Evolutionary conservation across 2,329 filamentous ascomycete genomes (phyloP).

Genomic region (Bertia moriformis): DNA sequence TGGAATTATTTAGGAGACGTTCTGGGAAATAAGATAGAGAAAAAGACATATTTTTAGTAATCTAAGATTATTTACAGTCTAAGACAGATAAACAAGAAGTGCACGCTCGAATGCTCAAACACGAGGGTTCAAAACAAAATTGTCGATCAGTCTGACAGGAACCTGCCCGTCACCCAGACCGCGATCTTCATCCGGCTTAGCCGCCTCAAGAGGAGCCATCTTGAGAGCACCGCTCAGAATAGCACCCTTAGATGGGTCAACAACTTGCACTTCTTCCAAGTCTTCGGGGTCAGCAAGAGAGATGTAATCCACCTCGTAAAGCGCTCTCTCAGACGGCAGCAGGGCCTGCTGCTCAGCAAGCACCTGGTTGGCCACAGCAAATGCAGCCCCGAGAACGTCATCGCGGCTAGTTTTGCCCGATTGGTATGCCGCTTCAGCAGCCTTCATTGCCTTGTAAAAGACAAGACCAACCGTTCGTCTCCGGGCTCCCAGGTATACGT

Average conservation of each 20-base stretch:
- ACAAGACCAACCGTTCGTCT: slow-evolving; percentile 41
- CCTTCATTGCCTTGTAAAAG: slow-evolving; percentile 36
- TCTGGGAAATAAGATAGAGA: too few relatives aligned
- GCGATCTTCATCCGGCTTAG: background rate
- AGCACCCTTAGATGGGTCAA: slow-evolving; percentile 32
- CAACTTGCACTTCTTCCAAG: slow-evolving; percentile 40
- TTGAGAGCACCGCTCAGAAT: slow-evolving; percentile 53
- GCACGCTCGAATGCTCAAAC: background rate
- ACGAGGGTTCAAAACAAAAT: slow-evolving; percentile 31
- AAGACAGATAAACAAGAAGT: too few relatives aligned
- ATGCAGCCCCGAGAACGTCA: slow-evolving; percentile 18
- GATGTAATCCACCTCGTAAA: slow-evolving; percentile 51
- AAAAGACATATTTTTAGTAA: too few relatives aligned
- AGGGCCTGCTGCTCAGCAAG: slow-evolving; percentile 27
- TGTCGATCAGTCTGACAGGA: slow-evolving; percentile 54
- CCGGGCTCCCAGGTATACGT: slow-evolving; percentile 47
- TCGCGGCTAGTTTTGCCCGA: slow-evolving; percentile 28
- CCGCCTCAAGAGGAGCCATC: slow-evolving; percentile 41
- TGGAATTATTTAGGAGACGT: too few relatives aligned
- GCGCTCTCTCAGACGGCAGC: slow-evolving; percentile 28
- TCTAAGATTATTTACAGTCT: too few relatives aligned
- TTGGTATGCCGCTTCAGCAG: slow-evolving; percentile 38
- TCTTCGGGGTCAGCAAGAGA: slow-evolving; percentile 48
- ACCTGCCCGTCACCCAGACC: slow-evolving; percentile 24
- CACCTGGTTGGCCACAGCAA: slow-evolving; percentile 35